These are phyloP conservation scores for Kwoniella sp. DNA, from an alignment of 768 basidiomycete species.

Conservation along the genomic window DNA sequence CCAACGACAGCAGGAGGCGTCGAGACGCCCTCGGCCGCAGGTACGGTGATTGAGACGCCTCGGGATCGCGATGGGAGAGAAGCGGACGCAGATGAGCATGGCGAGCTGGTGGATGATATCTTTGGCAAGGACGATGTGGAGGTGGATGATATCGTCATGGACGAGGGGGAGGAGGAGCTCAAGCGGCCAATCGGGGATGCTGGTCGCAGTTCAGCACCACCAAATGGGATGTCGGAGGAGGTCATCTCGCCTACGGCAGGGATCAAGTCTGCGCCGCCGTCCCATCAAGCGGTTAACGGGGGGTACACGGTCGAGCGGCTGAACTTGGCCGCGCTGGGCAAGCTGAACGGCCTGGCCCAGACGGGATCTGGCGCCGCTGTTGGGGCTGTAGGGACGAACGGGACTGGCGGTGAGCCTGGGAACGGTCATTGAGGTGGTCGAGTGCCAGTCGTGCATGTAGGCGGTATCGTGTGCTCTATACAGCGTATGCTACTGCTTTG, in stretches of 20 bases:
- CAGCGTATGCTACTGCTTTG: too few species aligned
- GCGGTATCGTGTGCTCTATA: too few species aligned
- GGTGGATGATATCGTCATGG: conserved; percentile 10
- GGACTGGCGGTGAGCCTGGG: too few species aligned
- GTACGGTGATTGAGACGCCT: background rate
- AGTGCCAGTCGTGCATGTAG: too few species aligned
- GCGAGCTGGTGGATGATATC: conserved; percentile 16
- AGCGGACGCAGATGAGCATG: too few species aligned
- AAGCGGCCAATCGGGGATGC: too few species aligned
- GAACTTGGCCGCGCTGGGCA: conserved; percentile 5
- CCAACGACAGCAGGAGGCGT: background rate
- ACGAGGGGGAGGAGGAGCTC: conserved; percentile 18
- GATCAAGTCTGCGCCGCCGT: conserved; percentile 4
- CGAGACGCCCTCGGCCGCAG: conserved; percentile 3
- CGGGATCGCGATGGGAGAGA: background rate
- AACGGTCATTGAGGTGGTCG: too few species aligned
- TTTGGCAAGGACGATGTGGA: conserved; percentile 23
- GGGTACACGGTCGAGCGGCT: conserved; percentile 15
- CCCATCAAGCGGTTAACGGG: conserved; percentile 7
- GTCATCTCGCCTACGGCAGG: background rate
- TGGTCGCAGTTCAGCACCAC: too few species aligned
- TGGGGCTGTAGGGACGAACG: background rate
- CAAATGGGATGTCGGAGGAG: too few species aligned
- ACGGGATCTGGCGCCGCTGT: background rate
- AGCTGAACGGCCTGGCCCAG: conserved; percentile 15